Percentiles rank a stretch among this genome's conserved stretches.
Conservation (phyloP, 345 rosid genomes). For the Syzygium grande region DNA sequence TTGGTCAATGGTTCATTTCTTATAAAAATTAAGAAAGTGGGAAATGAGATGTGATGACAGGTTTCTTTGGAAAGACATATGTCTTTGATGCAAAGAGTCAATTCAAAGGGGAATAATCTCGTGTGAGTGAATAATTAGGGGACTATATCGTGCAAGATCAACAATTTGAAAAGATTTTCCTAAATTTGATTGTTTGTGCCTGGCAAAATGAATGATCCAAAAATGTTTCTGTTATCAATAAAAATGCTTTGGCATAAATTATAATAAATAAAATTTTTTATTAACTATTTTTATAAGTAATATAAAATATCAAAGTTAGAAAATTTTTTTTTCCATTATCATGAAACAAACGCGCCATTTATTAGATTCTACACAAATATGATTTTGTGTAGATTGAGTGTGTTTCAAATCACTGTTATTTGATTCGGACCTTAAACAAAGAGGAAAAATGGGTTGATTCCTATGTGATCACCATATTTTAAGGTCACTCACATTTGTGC, state of each 20-base stretch:
- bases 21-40: background rate
- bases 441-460: background rate
- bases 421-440: background rate
- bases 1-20: background rate
- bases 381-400: no score
- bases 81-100: background rate
- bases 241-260: background rate
- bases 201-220: background rate
- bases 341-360: no score
- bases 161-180: background rate
- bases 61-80: background rate
- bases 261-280: background rate
- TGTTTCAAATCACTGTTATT: no score
- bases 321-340: no score
- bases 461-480: background rate
- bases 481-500: background rate
- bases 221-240: background rate
- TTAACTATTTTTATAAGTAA: no score
- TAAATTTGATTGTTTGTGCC: background rate
- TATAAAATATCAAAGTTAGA: no score
- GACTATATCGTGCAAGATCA: background rate
- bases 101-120: background rate
- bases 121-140: background rate
- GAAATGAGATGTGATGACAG: background rate
- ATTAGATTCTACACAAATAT: no score